Evolutionary conservation across 257 asterid genomes (phyloP).

Genomic region (Capsicum baccatum): DNA sequence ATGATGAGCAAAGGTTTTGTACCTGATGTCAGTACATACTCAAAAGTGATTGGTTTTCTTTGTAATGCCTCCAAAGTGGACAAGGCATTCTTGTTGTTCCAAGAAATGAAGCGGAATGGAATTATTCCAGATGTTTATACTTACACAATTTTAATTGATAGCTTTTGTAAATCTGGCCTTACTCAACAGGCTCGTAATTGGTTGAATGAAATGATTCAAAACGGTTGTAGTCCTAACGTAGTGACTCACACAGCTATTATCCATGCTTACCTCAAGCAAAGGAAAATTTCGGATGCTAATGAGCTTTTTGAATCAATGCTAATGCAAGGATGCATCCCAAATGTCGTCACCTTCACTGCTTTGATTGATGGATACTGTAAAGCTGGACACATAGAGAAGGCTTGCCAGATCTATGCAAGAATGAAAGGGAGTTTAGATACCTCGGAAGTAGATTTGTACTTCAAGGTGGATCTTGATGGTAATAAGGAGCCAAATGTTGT

Average conservation of each 20-base stretch:
- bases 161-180: constrained; percentile 87
- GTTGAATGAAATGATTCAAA: constrained; percentile 81
- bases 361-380: constrained; percentile 94
- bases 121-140: constrained; percentile 83
- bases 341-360: constrained; percentile 84
- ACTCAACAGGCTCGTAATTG: constrained; percentile 82
- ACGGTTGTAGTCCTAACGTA: constrained; percentile 80
- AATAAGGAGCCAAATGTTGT: constrained; percentile 65
- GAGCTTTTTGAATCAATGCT: constrained; percentile 80
- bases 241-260: constrained; percentile 89
- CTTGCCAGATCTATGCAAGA: constrained; percentile 78
- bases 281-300: constrained; percentile 69
- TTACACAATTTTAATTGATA: constrained; percentile 86
- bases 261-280: constrained; percentile 89
- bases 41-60: constrained; percentile 76
- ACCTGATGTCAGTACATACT: constrained; percentile 85
- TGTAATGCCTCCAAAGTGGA: constrained; percentile 81
- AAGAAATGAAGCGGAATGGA: constrained; percentile 72
- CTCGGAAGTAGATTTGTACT: constrained; percentile 70
- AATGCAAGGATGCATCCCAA: constrained; percentile 76
- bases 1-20: constrained; percentile 83
- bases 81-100: constrained; percentile 75
- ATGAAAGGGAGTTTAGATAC: constrained; percentile 66
- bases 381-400: constrained; percentile 78
- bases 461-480: constrained; percentile 51